Percentiles rank a stretch among this genome's conserved stretches.
These are phyloP conservation scores for Plantago elongata DNA, from an alignment of 257 asterid species.

Conservation along the genomic window DNA sequence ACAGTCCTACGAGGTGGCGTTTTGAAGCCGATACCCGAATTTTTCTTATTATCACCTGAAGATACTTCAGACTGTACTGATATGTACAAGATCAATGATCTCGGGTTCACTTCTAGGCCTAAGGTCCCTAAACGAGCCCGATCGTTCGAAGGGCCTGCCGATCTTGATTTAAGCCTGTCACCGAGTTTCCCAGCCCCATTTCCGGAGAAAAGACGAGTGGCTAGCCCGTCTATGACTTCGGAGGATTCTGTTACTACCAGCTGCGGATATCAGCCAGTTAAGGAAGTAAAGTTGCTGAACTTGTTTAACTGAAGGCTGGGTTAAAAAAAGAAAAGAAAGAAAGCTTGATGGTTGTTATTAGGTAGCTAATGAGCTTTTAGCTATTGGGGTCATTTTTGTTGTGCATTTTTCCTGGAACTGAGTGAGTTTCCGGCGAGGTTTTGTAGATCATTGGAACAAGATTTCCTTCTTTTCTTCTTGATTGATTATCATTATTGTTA, in stretches of 20 bases:
- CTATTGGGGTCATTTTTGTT: conserved; percentile 4
- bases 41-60: conserved; percentile 23
- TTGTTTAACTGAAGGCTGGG: conserved; percentile 39
- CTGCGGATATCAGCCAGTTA: conserved; percentile 42
- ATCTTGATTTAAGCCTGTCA: conserved; percentile 65
- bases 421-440: conserved; percentile 38
- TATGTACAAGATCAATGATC: conserved; percentile 26
- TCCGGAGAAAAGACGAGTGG: conserved; percentile 47
- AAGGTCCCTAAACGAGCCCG: conserved; percentile 48
- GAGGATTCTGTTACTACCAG: conserved; percentile 70
- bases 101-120: conserved; percentile 19
- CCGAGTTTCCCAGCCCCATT: conserved; percentile 31
- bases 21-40: conserved; percentile 39
- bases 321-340: background rate
- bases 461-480: conserved; percentile 44
- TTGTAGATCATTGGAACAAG: conserved; percentile 61
- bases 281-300: conserved; percentile 46
- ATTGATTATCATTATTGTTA: background rate
- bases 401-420: conserved; percentile 20
- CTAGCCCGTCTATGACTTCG: conserved; percentile 73
- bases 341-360: background rate
- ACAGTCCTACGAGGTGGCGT: conserved; percentile 52
- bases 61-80: conserved; percentile 51
- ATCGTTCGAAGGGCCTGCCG: conserved; percentile 35
- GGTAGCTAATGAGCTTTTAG: conserved; percentile 3